Percentiles rank a stretch among this genome's conserved stretches.
Conservation (phyloP, 768 basidiomycete species). For the Tricholoma furcatifolium region DNA sequence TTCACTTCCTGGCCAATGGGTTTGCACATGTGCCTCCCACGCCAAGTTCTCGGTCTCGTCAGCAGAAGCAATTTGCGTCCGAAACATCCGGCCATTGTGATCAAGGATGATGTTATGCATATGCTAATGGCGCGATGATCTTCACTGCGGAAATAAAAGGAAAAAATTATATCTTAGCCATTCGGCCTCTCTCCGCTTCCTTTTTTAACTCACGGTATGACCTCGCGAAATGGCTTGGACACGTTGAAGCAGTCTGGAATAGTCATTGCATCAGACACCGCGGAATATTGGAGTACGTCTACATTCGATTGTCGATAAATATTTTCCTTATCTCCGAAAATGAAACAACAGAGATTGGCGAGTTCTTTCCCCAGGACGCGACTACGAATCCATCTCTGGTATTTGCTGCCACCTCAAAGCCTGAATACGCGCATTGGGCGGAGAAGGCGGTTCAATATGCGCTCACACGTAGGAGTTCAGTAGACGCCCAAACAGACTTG, state of each 20-base stretch:
- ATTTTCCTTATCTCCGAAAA: neutral
- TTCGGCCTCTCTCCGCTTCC: neutral
- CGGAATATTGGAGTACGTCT: conserved; percentile 29
- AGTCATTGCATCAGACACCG: conserved; percentile 32
- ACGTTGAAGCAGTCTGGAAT: conserved; percentile 27
- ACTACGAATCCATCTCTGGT: conserved; percentile 37
- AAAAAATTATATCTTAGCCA: neutral
- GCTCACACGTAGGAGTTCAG: conserved; percentile 4
- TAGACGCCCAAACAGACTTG: conserved; percentile 21
- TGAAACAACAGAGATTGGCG: conserved; percentile 25
- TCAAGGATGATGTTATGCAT: conserved; percentile 1
- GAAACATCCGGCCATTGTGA: conserved; percentile 1
- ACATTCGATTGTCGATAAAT: neutral
- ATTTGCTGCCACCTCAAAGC: conserved; percentile 29
- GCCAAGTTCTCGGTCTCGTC: too few species aligned
- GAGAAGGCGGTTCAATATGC: conserved; percentile 29
- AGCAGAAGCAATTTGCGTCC: neutral
- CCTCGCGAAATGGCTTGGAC: conserved; percentile 26
- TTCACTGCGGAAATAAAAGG: neutral
- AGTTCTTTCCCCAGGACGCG: conserved; percentile 31
- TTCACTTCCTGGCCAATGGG: neutral
- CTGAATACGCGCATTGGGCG: conserved; percentile 29
- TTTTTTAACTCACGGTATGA: conserved; percentile 3
- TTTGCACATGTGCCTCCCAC: neutral
- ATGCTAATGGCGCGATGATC: conserved; percentile 2